Evolutionary conservation across 2,329 filamentous ascomycete genomes (phyloP), one percentile per base, ranked within the genome.

Genomic region (Dissoconium aciculare): DNA sequence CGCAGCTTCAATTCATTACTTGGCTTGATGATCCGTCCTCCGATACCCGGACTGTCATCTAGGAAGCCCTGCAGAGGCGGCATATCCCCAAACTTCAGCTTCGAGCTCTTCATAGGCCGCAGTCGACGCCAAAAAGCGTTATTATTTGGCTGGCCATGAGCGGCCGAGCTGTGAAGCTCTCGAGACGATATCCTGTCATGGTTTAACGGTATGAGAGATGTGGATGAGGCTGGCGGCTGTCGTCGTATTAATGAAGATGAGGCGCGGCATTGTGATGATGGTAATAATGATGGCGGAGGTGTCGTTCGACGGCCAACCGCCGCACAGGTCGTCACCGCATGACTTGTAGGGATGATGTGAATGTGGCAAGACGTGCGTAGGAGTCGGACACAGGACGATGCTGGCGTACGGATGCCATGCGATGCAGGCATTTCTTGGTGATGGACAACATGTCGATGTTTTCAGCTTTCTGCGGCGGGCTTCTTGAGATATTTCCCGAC

Each of bases 1-100:
- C 89, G 71, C 43, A 98, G 63, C 36, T 83, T 76, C 16, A 85
- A 71, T 54, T 94, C 84, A 34, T 87, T 77, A 15, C 78, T 75
- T 3, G 81, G 78, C 56, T 87, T 89, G 47, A 82, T 64, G 26
- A 76, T 71, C 25, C 83, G 70, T 19, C 50, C 47, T 25, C 77
- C 76, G 30, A 76, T 67, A 3, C 64, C 65, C 27, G 70, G 67
- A 24, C 65, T 65, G 35, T 74, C 71, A 30, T 80, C 71, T 25
- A 70, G 51, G 57, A 71, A 54, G 40, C 63, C 47, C 42, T 59
- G 36, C 4, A 61, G 49, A 11, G 74, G 55, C 26, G 55, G 72
- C 8, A 74, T 63, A 44, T 74, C 70, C 39, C 72, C 67, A 10
- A 67, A 66, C 38, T 64, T 66, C 43, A 67, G 53, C 14, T 38